Evolutionary conservation across 1,284 basidiomycete species (phyloP), one percentile per base, ranked within the genome.

Genomic region (Schizophyllum amplum): DNA sequence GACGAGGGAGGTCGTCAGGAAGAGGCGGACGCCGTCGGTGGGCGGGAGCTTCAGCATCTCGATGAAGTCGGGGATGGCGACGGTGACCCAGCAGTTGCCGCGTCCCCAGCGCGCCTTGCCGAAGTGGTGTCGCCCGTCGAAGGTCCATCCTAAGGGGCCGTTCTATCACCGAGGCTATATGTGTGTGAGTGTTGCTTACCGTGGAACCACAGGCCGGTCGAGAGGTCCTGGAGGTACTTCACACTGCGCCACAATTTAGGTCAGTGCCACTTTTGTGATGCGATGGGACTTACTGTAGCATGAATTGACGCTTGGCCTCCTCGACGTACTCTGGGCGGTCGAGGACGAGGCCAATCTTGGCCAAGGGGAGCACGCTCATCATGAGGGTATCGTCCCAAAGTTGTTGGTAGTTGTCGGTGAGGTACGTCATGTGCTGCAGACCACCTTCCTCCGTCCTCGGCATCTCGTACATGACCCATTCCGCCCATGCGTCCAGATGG

Each of bases 301-400:
- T 65, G 63, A 82, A 80, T 61, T 83, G 81, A 52, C 78, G 76
- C 69, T 81, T 81, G 5, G 82, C 82, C 66, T 85, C 83, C 60
- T 84, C 78, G 49, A 85, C 69, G 65, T 84, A 85, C 24, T 77
- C 71, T 3, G 75, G 74, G n/a, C 77, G 71, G 25, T 74, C 69
- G 7, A 84, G 70, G 7, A 85, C 76, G 52, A 83, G 68, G 3
- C 83, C 83, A 57, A 85, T 83, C 66, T 84, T 84, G 11, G 82
- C 74, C 26, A 86, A 69, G 3, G 83, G 83, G 21, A 83, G 69
- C 4, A 83, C 81, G 47, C 75, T 75, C 83, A 85, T 85, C 81
- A 83, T 83, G 58, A 85, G 70, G 2, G 82, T 85, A 66, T 86
- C 83, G 67, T 85, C 83, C 82, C 83, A 85, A 4, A 85, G 66